phyloP scores from a whole-genome alignment of 495 filamentous ascomycete genomes.

The Penicillium flavigenum region DNA sequence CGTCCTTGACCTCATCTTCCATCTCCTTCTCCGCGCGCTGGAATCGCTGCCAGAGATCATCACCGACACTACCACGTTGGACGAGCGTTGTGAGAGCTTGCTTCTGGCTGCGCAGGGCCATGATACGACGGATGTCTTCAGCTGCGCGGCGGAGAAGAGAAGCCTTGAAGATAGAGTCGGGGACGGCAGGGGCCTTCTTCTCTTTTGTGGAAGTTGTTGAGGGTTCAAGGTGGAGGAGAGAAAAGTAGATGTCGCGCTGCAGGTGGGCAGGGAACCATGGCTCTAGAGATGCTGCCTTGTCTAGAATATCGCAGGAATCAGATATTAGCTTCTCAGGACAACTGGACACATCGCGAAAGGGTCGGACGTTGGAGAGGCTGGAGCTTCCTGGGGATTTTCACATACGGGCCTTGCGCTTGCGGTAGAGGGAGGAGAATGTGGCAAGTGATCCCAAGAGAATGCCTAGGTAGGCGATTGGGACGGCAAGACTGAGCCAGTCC shows the following conservation, averaged over 20 bases:
- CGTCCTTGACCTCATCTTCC: slow-evolving; percentile 91
- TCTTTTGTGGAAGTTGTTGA: slow-evolving; percentile 50
- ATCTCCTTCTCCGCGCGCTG: slow-evolving; percentile 92
- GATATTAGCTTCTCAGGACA: neutral
- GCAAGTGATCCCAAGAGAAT: slow-evolving; percentile 83
- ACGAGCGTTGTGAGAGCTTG: slow-evolving; percentile 77
- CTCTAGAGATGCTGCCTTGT: slow-evolving; percentile 71
- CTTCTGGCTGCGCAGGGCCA: slow-evolving; percentile 81
- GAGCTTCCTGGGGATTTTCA: slow-evolving; percentile 17
- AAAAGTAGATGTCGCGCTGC: slow-evolving; percentile 90
- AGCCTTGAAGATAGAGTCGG: slow-evolving; percentile 83
- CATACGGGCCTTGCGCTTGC: slow-evolving; percentile 87
- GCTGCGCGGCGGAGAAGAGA: slow-evolving; percentile 85
- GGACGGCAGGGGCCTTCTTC: slow-evolving; percentile 71
- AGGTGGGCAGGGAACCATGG: slow-evolving; percentile 92
- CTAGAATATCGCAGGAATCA: slow-evolving; percentile 34
- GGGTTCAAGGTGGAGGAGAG: slow-evolving; percentile 82
- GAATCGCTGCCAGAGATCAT: slow-evolving; percentile 95
- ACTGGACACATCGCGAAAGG: neutral
- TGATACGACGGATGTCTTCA: slow-evolving; percentile 87
- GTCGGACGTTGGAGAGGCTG: neutral
- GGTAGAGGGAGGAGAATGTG: slow-evolving; percentile 89
- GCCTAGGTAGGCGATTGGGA: slow-evolving; percentile 83
- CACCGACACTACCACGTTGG: slow-evolving; percentile 88
- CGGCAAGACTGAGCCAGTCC: slow-evolving; percentile 75